phyloP scores from a whole-genome alignment of 2,329 filamentous ascomycete species.

The Neodidymelliopsis sp. region DNA sequence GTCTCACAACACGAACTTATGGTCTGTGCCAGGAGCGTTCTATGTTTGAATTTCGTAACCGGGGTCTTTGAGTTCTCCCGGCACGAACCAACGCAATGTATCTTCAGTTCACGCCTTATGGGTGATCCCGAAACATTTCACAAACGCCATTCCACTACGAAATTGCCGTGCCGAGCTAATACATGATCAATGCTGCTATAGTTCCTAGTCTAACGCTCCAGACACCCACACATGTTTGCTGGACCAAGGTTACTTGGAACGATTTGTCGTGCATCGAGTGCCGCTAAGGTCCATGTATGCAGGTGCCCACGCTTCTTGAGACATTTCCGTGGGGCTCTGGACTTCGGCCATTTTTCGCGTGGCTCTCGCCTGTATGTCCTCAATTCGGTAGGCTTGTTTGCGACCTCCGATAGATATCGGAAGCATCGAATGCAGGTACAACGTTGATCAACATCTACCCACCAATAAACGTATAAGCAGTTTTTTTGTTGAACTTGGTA shows the following conservation, averaged over 20 bases:
- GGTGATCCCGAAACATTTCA: not conserved
- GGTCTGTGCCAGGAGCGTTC: slow-evolving; percentile 14
- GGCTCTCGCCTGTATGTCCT: slow-evolving; percentile 7
- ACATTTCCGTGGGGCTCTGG: not conserved
- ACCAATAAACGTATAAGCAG: slow-evolving; percentile 1
- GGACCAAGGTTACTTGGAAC: not conserved
- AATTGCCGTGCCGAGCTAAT: not conserved
- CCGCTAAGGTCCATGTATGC: slow-evolving; percentile 5
- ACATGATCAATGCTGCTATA: not conserved
- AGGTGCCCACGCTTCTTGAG: slow-evolving; percentile 1
- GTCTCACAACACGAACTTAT: slow-evolving; percentile 7
- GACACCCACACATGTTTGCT: not conserved
- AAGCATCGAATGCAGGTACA: not conserved
- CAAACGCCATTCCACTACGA: not conserved
- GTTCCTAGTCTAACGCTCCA: not conserved
- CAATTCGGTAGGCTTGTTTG: slow-evolving; percentile 5
- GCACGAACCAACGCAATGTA: slow-evolving; percentile 2
- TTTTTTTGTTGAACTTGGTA: not conserved
- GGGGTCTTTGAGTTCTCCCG: not conserved
- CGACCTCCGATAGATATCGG: slow-evolving; percentile 9
- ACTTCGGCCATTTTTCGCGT: slow-evolving; percentile 7
- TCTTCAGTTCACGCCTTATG: not conserved
- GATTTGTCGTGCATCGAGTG: slow-evolving; percentile 4
- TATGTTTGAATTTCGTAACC: slow-evolving; percentile 1
- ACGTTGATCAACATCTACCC: slow-evolving; percentile 1